phyloP scores from a whole-genome alignment of 306 rosid species.

The Vigna radiata region DNA sequence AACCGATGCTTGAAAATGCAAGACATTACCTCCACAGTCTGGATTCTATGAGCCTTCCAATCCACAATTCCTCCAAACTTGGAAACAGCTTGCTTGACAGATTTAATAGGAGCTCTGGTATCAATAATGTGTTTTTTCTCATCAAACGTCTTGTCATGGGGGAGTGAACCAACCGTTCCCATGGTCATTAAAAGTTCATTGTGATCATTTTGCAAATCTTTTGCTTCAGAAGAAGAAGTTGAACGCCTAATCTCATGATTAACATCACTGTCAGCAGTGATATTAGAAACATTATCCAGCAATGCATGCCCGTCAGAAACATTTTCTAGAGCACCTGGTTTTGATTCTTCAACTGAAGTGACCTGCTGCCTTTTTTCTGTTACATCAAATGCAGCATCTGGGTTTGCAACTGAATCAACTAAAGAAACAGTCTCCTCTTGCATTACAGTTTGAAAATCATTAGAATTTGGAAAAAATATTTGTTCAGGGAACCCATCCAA shows the following conservation, averaged over 20 bases:
- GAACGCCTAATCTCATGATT: constrained; percentile 43
- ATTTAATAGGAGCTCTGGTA: constrained; percentile 93
- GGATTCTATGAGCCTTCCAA: constrained; percentile 97
- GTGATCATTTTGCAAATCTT: constrained; percentile 41
- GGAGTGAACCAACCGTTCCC: constrained; percentile 52
- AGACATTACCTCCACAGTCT: constrained; percentile 81
- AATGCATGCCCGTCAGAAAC: constrained; percentile 39
- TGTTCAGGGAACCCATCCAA: constrained; percentile 38
- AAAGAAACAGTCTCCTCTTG: constrained; percentile 50
- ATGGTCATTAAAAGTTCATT: constrained; percentile 22
- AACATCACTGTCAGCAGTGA: constrained; percentile 35
- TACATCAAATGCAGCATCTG: constrained; percentile 38
- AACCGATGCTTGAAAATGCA: constrained; percentile 36
- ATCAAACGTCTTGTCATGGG: constrained; percentile 49
- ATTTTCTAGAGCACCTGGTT: constrained; percentile 39
- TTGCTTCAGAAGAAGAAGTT: constrained; percentile 53
- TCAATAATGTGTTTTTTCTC: constrained; percentile 73
- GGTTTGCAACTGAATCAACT: constrained; percentile 47
- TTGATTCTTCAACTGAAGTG: constrained; percentile 43
- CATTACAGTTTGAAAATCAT: constrained; percentile 47
- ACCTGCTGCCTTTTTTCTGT: constrained; percentile 43
- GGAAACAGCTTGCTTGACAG: constrained; percentile 98
- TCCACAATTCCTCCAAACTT: constrained; percentile 98
- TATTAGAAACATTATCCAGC: constrained; percentile 39
- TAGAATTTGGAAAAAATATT: constrained; percentile 42